A percentile compares a stretch with the other conserved stretches of the same genome.
These are phyloP conservation scores for Cryptomeria japonica DNA, from an alignment of 75 land plant genomes.

Conservation along the genomic window DNA sequence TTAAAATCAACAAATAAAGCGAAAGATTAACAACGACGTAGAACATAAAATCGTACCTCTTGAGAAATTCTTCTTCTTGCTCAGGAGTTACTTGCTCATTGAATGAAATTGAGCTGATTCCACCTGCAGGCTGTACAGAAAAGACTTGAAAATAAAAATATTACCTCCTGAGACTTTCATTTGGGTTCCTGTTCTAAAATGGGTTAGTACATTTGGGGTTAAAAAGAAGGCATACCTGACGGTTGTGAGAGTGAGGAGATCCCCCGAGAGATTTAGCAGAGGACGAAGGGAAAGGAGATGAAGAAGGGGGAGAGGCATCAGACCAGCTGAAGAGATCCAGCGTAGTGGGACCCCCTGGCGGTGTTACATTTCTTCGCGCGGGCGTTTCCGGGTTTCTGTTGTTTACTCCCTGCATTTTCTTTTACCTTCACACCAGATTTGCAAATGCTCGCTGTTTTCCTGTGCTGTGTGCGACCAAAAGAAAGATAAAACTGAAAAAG, in stretches of 20 bases:
- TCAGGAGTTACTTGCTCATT: conserved; percentile 1
- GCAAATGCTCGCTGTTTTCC: background rate
- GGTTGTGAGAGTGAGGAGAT: background rate
- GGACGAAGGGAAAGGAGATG: background rate
- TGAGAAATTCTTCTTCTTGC: background rate
- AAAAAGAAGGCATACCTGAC: background rate
- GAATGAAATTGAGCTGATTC: conserved; percentile 3
- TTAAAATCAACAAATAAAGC: background rate
- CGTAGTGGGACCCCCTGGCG: background rate
- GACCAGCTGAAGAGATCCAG: background rate
- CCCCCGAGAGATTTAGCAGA: background rate
- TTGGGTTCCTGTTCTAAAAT: background rate
- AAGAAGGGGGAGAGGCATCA: background rate
- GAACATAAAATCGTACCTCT: background rate
- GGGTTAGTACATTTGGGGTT: background rate
- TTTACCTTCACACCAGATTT: background rate
- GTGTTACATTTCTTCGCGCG: background rate
- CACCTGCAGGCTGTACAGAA: conserved; percentile 3
- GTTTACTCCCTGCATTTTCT: background rate
- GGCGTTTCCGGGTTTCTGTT: background rate
- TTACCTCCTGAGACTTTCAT: background rate
- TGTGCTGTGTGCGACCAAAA: too few relatives aligned
- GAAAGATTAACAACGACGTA: too few relatives aligned
- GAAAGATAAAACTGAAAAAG: too few relatives aligned
- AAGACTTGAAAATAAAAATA: background rate